Evolutionary conservation across 2,329 filamentous ascomycete genomes (phyloP), one percentile per base, ranked within the genome.

Genomic region (Pseudogymnoascus sp.): DNA sequence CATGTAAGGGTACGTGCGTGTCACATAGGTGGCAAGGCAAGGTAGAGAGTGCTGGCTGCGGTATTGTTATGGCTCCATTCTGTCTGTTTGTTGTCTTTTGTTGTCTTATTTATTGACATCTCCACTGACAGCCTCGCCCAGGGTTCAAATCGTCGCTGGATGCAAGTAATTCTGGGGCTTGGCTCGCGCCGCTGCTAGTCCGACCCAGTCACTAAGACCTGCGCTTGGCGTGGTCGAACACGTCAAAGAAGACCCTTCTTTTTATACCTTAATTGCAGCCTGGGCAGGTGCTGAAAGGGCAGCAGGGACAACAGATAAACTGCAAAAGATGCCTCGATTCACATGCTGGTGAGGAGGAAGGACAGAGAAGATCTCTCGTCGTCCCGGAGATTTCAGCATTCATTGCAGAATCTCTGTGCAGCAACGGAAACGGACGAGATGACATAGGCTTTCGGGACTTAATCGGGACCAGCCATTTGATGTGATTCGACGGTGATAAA

Each of bases 121-220:
- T 57, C 51, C 51, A 57, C 51, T 57, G 29, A 57, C 29, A 34
- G 51, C 29, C 51, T 57, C 51, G 51, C 29, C 51, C 51, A 57
- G 51, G 51, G 29, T 57, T 57, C 51, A 36, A 34, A 34, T 57
- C 29, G 12, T 36, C 12, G 51, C 10, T 57, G 29, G 4, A 16
- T 57, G 51, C 29, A 57, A 36, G 51, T 57, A 57, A 57, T 57
- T 57, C 51, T 57, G 29, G 51, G 51, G 51, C 51, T 57, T 57
- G 51, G 51, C 16, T 57, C 51, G 51, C 51, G 51, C 51, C 51
- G 51, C 36, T 57, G 51, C 29, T 57, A 57, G 51, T 18, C 51
- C 29, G 51, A 57, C 51, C 51, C 51, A 57, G 51, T 57, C 51
- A 57, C 29, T 57, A 34, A 57, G 26, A 18, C 47, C 47, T 57